Evolutionary conservation across 2,329 filamentous ascomycete genomes (phyloP).

Genomic region (Calonectria pseudoturangicola): DNA sequence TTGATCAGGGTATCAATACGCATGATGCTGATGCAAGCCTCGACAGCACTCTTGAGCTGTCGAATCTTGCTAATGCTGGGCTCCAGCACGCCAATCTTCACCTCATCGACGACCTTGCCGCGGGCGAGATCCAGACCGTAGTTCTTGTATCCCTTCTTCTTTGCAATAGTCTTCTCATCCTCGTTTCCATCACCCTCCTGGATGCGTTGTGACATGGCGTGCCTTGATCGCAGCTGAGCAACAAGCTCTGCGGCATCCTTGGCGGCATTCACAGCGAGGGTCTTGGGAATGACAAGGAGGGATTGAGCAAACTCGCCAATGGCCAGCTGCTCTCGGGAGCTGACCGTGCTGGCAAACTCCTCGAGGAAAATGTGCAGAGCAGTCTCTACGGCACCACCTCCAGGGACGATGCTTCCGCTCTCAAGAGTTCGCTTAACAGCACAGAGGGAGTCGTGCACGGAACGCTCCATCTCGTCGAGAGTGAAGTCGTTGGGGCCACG

Average conservation of each 20-base stretch:
- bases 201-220: slow-evolving; percentile 94
- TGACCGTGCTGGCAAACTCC: slow-evolving; percentile 97
- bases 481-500: slow-evolving; percentile 97
- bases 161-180: slow-evolving; percentile 91
- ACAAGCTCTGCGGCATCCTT: slow-evolving; percentile 97
- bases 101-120: slow-evolving; percentile 92
- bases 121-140: slow-evolving; percentile 94
- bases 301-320: slow-evolving; percentile 98
- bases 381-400: slow-evolving; percentile 98
- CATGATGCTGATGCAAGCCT: slow-evolving; percentile 99
- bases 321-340: slow-evolving; percentile 96
- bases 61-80: slow-evolving; percentile 98
- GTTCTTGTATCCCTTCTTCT: slow-evolving; percentile 99
- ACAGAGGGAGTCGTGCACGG: slow-evolving; percentile 95
- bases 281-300: slow-evolving; percentile 96
- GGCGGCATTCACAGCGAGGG: slow-evolving; percentile 95
- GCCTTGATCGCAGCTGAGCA: slow-evolving; percentile 93
- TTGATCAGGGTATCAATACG: slow-evolving; percentile 99
- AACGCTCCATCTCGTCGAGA: slow-evolving; percentile 99
- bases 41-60: slow-evolving; percentile 98
- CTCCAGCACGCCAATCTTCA: slow-evolving; percentile 97
- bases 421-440: slow-evolving; percentile 98
- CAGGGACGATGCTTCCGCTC: slow-evolving; percentile 96
- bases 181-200: slow-evolving; percentile 89
- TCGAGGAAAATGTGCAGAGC: slow-evolving; percentile 99